These are phyloP conservation scores for Phytophthora sojae DNA, from an alignment of 352 stramenopile species.

Conservation along the genomic window DNA sequence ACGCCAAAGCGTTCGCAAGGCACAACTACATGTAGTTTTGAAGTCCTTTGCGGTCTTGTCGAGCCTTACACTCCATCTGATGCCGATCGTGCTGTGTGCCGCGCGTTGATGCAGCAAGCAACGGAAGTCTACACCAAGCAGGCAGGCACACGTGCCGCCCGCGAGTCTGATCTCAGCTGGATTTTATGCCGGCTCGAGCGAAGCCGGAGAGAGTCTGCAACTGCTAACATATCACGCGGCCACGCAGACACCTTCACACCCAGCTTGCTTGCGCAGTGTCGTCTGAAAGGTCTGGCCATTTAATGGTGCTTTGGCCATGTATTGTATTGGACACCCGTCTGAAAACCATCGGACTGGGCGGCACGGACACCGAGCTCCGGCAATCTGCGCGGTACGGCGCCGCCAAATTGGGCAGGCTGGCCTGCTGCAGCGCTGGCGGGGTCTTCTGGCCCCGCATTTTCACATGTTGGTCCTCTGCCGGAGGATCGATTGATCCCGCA, in stretches of 20 bases:
- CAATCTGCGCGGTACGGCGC: background rate
- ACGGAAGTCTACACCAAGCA: background rate
- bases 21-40: background rate
- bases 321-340: background rate
- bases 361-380: background rate
- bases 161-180: constrained; percentile 18
- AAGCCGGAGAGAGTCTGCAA: constrained; percentile 15
- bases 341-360: background rate
- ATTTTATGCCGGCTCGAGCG: constrained; percentile 31
- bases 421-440: background rate
- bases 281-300: background rate
- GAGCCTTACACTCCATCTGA: background rate
- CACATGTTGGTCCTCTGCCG: background rate
- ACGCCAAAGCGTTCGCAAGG: background rate
- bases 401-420: background rate
- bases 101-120: background rate
- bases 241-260: background rate
- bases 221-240: constrained; percentile 9
- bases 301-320: background rate
- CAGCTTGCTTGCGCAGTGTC: background rate
- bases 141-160: background rate
- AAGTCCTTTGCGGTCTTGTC: background rate
- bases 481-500: background rate
- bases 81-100: background rate
- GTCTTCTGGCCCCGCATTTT: background rate